phyloP scores from a whole-genome alignment of 2,329 filamentous ascomycete genomes.

The Aspergillus cejpii region DNA sequence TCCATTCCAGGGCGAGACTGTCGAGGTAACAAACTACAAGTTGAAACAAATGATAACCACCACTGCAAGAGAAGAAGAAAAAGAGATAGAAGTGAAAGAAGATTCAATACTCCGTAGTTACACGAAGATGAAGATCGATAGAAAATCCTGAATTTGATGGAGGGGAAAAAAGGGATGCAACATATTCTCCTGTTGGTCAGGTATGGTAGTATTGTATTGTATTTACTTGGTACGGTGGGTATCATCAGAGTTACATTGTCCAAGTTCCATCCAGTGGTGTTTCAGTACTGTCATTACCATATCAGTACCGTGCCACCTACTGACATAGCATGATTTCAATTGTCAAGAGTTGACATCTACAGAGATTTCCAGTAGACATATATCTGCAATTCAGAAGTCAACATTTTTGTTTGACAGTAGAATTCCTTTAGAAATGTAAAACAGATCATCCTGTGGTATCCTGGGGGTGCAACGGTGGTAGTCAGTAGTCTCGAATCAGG shows the following conservation, averaged over 20 bases:
- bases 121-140: background rate
- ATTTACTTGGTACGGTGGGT: background rate
- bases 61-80: conserved; percentile 2
- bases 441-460: too few relatives aligned
- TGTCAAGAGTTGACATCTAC: too few relatives aligned
- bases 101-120: too few relatives aligned
- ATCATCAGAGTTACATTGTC: background rate
- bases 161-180: background rate
- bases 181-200: background rate
- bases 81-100: conserved; percentile 1
- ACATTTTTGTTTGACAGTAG: too few relatives aligned
- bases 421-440: too few relatives aligned
- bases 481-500: conserved; percentile 11
- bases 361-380: too few relatives aligned
- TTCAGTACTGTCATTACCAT: background rate
- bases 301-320: background rate
- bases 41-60: background rate
- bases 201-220: background rate
- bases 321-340: background rate
- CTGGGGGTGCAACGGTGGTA: conserved; percentile 28
- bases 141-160: background rate
- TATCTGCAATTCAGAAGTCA: too few relatives aligned
- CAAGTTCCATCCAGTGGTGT: background rate
- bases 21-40: too few relatives aligned
- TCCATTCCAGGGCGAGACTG: conserved; percentile 20